Conservation (phyloP, 257 asterid species). For the Plantago major region DNA sequence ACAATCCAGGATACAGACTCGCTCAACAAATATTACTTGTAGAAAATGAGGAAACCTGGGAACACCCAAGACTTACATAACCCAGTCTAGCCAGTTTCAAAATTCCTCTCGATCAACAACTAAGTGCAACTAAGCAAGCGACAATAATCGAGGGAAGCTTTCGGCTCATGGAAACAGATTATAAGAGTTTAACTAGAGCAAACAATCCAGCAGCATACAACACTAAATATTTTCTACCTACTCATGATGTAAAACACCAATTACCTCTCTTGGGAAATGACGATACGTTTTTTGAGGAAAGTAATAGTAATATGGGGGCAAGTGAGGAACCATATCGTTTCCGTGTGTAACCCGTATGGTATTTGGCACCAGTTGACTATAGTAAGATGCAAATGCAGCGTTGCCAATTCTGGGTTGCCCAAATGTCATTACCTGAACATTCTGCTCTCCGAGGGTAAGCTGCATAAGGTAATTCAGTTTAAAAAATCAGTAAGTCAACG, state of each 20-base stretch:
- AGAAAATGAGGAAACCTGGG: no score
- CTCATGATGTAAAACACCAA: constrained; percentile 1
- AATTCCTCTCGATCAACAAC: no score
- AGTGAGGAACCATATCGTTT: constrained; percentile 96
- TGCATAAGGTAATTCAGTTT: constrained; percentile 19
- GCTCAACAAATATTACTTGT: no score
- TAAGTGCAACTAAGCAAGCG: background rate
- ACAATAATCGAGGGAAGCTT: background rate
- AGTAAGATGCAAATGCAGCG: constrained; percentile 76
- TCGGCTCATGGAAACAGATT: background rate
- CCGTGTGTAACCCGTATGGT: constrained; percentile 77
- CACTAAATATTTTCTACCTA: background rate
- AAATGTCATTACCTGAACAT: constrained; percentile 82
- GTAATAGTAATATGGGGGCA: constrained; percentile 76
- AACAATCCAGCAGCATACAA: background rate
- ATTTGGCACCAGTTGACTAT: constrained; percentile 52
- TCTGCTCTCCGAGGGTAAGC: constrained; percentile 52
- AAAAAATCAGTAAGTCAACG: background rate
- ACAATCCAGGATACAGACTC: no score
- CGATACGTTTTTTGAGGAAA: constrained; percentile 82
- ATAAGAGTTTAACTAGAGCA: background rate
- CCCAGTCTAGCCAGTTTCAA: no score
- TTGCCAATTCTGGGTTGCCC: constrained; percentile 98
- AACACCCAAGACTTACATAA: no score
- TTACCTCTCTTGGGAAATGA: constrained; percentile 96